A percentile compares a stretch with the other conserved stretches of the same genome.
Evolutionary conservation across 768 basidiomycete genomes (phyloP).

Genomic region (Ramaria rubella): DNA sequence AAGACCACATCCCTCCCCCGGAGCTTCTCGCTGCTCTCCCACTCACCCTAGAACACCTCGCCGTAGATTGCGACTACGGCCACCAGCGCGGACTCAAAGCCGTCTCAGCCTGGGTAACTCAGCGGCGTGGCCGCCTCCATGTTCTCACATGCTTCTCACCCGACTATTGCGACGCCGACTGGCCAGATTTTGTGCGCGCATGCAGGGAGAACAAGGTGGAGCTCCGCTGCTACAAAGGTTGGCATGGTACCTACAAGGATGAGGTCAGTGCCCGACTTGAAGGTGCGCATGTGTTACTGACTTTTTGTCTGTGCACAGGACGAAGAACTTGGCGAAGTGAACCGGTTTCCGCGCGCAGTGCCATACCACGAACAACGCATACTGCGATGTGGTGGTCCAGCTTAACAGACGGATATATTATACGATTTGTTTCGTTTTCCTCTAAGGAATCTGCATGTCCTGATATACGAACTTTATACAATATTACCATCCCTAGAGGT

Average conservation of each 20-base stretch:
- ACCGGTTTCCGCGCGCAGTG: not conserved
- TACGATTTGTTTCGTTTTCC: too few species aligned
- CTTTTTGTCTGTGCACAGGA: not conserved
- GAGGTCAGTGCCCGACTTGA: not conserved
- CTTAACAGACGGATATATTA: too few species aligned
- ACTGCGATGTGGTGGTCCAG: too few species aligned
- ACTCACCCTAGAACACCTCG: not conserved
- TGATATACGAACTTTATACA: too few species aligned
- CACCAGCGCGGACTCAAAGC: not conserved
- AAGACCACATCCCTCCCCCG: not conserved
- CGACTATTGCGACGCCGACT: not conserved
- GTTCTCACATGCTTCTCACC: constrained; percentile 1
- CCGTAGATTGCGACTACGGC: not conserved
- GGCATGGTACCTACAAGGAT: not conserved
- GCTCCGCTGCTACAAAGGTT: constrained; percentile 2
- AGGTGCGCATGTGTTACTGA: not conserved
- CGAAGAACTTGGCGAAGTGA: not conserved
- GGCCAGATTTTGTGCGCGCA: not conserved
- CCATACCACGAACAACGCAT: not conserved
- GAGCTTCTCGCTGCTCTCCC: not conserved
- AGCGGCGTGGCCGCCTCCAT: not conserved
- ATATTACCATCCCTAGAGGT: too few species aligned
- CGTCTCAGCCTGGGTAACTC: not conserved
- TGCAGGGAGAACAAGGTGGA: not conserved
- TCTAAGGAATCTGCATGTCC: too few species aligned